Conservation (phyloP, 768 basidiomycete species). For the Candolleomyces efflorescens region DNA sequence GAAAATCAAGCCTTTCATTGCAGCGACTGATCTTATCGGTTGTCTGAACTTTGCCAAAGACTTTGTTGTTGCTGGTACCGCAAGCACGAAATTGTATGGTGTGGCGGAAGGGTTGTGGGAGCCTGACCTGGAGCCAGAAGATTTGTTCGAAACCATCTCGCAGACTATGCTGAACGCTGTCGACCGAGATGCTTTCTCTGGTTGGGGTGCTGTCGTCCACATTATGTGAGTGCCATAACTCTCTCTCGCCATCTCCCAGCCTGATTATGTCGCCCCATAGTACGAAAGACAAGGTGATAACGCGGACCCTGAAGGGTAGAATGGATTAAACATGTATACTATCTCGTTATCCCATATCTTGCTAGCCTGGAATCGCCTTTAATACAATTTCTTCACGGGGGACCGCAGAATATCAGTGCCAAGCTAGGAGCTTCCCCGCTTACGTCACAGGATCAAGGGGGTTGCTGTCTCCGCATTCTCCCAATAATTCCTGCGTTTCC, state of each 20-base stretch:
- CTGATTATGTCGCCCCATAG: conserved; percentile 29
- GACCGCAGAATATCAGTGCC: background rate
- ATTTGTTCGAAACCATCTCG: conserved; percentile 97
- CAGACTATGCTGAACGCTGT: conserved; percentile 94
- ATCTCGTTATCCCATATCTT: background rate
- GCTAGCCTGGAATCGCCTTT: no score
- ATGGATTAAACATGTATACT: conserved; percentile 65
- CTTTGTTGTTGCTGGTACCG: conserved; percentile 94
- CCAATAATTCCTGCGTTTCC: conserved; percentile 4
- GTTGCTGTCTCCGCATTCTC: conserved; percentile 4
- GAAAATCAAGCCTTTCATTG: conserved; percentile 85
- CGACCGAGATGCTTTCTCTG: conserved; percentile 94
- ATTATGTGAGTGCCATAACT: conserved; percentile 65
- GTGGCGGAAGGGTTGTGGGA: conserved; percentile 99
- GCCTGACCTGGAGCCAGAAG: conserved; percentile 92
- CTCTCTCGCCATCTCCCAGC: background rate
- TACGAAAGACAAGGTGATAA: conserved; percentile 72
- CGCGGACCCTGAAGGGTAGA: conserved; percentile 82
- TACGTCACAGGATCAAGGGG: conserved; percentile 14
- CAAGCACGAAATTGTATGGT: conserved; percentile 90
- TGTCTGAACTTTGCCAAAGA: conserved; percentile 94
- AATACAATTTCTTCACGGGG: background rate
- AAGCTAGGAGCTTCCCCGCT: conserved; percentile 7
- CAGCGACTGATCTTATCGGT: conserved; percentile 90
- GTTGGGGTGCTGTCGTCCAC: conserved; percentile 96